Evolutionary conservation across 345 rosid species (phyloP).

Genomic region (Eucalyptus leucophloia): DNA sequence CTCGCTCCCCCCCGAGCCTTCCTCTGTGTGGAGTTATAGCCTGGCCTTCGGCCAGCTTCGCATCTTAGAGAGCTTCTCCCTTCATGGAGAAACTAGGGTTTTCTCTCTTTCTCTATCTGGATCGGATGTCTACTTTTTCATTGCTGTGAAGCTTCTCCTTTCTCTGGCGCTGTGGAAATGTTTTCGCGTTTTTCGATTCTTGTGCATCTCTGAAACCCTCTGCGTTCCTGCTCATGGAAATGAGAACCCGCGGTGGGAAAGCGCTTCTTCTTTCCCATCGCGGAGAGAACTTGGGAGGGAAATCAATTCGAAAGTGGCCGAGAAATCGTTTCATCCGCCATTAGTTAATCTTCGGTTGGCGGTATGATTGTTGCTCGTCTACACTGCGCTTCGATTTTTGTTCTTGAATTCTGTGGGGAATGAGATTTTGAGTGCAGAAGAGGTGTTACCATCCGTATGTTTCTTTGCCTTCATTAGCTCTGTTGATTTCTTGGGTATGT

Average conservation of each 20-base stretch:
- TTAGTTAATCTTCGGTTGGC: constrained; percentile 22
- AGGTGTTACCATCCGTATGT: not conserved
- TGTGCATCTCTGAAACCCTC: not conserved
- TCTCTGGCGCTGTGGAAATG: not conserved
- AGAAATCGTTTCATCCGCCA: constrained; percentile 71
- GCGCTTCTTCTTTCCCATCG: not conserved
- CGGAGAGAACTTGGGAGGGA: constrained; percentile 8
- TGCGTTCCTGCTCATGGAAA: not conserved
- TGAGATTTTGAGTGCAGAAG: not conserved
- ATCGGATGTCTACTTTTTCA: not conserved
- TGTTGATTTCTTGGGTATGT: not conserved
- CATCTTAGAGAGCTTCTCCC: not conserved
- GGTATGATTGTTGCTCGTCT: constrained; percentile 67
- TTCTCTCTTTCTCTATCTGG: not conserved
- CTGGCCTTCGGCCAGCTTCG: not conserved
- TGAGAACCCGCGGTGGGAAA: not conserved
- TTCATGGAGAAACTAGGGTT: not conserved
- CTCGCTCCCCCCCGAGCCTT: not conserved
- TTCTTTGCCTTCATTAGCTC: not conserved
- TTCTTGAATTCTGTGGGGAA: not conserved
- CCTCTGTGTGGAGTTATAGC: not conserved
- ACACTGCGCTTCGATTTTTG: not conserved
- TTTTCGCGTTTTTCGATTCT: not conserved
- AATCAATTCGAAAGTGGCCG: constrained; percentile 27
- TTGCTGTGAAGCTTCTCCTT: not conserved